These are phyloP conservation scores for Eimeria sp. DNA, from an alignment of 169 alveolate genomes.

Conservation along the genomic window DNA sequence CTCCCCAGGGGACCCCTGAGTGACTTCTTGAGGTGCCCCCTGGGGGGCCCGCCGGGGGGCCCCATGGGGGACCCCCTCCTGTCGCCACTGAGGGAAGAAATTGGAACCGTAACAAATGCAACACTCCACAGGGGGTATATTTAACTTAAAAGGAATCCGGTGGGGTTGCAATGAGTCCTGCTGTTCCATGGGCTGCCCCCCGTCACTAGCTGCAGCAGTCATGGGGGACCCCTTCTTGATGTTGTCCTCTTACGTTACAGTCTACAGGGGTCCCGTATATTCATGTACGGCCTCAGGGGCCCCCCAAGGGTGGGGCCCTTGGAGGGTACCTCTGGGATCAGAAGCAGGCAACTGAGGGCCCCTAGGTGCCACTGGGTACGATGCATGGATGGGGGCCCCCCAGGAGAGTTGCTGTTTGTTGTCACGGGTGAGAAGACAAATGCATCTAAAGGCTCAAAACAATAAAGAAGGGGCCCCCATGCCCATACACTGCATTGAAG, in stretches of 20 bases:
- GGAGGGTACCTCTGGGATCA: not conserved
- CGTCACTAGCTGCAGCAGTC: not conserved
- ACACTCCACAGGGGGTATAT: constrained; percentile 8
- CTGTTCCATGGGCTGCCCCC: not conserved
- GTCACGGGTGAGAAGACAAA: not conserved
- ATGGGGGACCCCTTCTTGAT: not conserved
- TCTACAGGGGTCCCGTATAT: no score
- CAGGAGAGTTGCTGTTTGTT: not conserved
- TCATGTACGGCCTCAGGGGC: no score
- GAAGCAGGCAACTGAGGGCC: not conserved
- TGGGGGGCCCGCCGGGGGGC: not conserved
- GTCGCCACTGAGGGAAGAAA: not conserved
- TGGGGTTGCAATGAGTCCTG: not conserved
- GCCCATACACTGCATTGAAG: not conserved
- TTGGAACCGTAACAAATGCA: constrained; percentile 38
- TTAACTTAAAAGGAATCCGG: not conserved
- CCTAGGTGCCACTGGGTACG: not conserved
- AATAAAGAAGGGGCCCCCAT: not conserved
- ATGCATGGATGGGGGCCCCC: not conserved
- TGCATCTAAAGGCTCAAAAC: not conserved
- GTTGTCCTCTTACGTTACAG: no score
- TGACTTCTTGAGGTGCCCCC: no score
- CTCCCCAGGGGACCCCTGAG: not conserved
- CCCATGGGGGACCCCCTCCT: not conserved
- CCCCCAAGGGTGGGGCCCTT: not conserved